phyloP scores from a whole-genome alignment of 805 yeast genomes.

The Candida arabinofermentans region DNA sequence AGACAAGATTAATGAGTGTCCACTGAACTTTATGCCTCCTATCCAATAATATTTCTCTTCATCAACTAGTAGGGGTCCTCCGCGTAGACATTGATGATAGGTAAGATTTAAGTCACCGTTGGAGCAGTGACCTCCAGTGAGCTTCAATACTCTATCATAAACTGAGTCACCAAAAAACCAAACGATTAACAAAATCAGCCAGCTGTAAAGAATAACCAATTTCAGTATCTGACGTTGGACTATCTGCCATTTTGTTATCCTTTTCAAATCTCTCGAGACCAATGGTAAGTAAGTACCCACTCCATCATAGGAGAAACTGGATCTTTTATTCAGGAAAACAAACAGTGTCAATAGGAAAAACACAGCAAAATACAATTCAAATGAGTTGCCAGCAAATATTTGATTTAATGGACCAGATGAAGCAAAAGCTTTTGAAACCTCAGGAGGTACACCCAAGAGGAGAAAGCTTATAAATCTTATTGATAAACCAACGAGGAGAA shows the following conservation, averaged over 20 bases:
- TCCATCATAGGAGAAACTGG: not conserved
- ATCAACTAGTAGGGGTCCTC: not conserved
- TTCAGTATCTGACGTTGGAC: slow-evolving; percentile 17
- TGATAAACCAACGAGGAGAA: slow-evolving; percentile 11
- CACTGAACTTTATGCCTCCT: slow-evolving; percentile 39
- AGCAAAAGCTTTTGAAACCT: slow-evolving; percentile 14
- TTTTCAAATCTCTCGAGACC: slow-evolving; percentile 7
- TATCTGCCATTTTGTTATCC: slow-evolving; percentile 2
- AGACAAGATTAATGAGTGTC: slow-evolving; percentile 37
- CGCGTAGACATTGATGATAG: slow-evolving; percentile 19
- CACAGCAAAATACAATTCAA: slow-evolving; percentile 19
- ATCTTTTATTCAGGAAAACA: slow-evolving; percentile 4
- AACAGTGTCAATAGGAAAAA: slow-evolving; percentile 11
- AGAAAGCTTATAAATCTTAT: slow-evolving; percentile 4
- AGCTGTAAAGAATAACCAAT: slow-evolving; percentile 14
- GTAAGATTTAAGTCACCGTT: slow-evolving; percentile 14
- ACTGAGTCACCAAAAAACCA: slow-evolving; percentile 34
- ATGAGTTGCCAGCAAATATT: slow-evolving; percentile 28
- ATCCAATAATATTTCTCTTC: slow-evolving; percentile 29
- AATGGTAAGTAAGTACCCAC: slow-evolving; percentile 11
- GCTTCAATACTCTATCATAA: slow-evolving; percentile 29
- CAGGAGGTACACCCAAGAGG: slow-evolving; percentile 1
- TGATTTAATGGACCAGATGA: slow-evolving; percentile 24
- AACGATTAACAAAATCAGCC: slow-evolving; percentile 22
- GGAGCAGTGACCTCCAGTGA: slow-evolving; percentile 38